phyloP scores from a whole-genome alignment of 139 green algal species.

The Picochlorum sp. region DNA sequence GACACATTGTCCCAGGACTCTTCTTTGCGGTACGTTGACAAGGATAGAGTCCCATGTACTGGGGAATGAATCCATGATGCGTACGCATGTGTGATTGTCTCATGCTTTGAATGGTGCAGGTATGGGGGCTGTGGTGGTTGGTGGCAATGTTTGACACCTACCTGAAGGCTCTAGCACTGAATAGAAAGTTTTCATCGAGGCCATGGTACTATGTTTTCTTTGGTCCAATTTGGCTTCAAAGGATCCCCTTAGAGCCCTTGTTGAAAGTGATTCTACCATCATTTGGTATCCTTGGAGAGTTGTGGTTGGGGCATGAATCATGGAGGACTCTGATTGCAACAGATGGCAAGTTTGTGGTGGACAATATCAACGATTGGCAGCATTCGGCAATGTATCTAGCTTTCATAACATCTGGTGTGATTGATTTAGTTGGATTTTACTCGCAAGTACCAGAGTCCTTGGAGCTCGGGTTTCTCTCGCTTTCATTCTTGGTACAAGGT shows the following conservation, averaged over 20 bases:
- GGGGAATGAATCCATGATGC: neutral
- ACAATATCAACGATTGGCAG: slow-evolving; percentile 52
- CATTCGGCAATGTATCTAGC: slow-evolving; percentile 42
- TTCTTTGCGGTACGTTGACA: slow-evolving; percentile 27
- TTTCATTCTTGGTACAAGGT: slow-evolving; percentile 47
- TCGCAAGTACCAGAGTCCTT: slow-evolving; percentile 14
- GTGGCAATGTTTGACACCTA: slow-evolving; percentile 23
- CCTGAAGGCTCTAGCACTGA: slow-evolving; percentile 5
- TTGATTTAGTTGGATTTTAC: slow-evolving; percentile 38
- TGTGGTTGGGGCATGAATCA: slow-evolving; percentile 44
- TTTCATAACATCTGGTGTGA: slow-evolving; percentile 33
- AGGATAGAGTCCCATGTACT: neutral
- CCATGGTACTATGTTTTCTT: slow-evolving; percentile 27
- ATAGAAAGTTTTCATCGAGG: slow-evolving; percentile 22
- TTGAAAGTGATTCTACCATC: slow-evolving; percentile 45
- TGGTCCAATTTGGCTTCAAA: slow-evolving; percentile 8
- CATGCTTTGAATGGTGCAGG: neutral
- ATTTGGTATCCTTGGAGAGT: slow-evolving; percentile 46
- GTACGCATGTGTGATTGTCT: neutral
- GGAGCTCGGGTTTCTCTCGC: slow-evolving; percentile 39
- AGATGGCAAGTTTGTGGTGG: slow-evolving; percentile 33
- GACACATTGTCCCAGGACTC: slow-evolving; percentile 37
- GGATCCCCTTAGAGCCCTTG: slow-evolving; percentile 37
- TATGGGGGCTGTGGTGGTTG: slow-evolving; percentile 48
- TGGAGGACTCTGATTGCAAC: slow-evolving; percentile 29